Evolutionary conservation across 202 grass and related monocot species (phyloP), one percentile per base, ranked within the genome.

Genomic region (Miscanthus sacchariflorus): DNA sequence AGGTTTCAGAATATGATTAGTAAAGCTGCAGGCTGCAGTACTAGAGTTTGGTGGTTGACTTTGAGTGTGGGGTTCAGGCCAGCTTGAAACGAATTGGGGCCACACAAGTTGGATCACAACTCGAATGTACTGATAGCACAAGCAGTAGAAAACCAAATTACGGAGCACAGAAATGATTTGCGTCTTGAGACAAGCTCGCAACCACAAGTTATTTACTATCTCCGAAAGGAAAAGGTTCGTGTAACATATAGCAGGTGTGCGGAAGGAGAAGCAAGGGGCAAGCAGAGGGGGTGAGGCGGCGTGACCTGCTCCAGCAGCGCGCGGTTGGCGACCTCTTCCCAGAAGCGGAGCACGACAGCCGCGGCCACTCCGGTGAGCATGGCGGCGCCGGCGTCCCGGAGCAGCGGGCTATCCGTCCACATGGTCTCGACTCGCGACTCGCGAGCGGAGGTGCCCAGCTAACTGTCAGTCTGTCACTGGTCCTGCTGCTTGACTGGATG

Each of bases 301-400:
- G n/a, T 9, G 61, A 93, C 89, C 90, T 93, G 85, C 7, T 95
- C 91, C 65, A 95, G 89, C 70, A 93, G 82, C 35, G 64, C 54
- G 81, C 87, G 91, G 82, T 88, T 90, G 80, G 87, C 94, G 87
- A 95, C 30, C 85, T 68, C 79, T 80, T 91, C 94, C 94, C 91
- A 95, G 52, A 95, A 86, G n/a, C 89, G 71, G 59, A 95, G 91
- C 75, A 90, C 82, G 21, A 65, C 85, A 4, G 88, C 28, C 14
- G 43, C 77, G 7, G 6, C 24, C 18, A 18, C 46, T 77, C 39
- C 90, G 40, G 89, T 87, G 80, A 91, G 69, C 83, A 87, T 61
- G 35, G 84, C 74, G 38, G 90, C 84, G 58, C 79, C 87, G 43
- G 38, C 68, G 63, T 92, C 90, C 11, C 74, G 14, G 79, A 89